Conservation (phyloP, 2,329 filamentous ascomycete genomes). For the Exophiala sp. region DNA sequence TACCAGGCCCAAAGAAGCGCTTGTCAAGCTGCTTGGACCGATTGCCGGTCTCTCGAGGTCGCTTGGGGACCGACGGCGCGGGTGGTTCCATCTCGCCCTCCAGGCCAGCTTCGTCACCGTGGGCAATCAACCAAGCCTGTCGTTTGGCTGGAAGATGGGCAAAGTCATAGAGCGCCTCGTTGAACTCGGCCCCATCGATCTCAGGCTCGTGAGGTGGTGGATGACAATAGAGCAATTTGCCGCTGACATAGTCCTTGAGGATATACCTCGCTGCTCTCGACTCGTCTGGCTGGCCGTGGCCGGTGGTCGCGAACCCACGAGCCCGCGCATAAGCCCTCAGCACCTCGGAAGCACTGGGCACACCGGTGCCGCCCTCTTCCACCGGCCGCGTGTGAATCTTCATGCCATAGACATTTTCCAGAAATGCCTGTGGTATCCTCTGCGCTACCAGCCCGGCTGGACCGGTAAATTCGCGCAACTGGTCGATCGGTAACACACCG, state of each 20-base stretch:
- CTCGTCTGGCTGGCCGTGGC: slow-evolving; percentile 80
- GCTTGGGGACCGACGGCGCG: slow-evolving; percentile 27
- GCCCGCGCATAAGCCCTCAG: slow-evolving; percentile 81
- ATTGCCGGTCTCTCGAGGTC: slow-evolving; percentile 43
- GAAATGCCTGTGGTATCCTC: slow-evolving; percentile 77
- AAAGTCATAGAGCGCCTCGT: slow-evolving; percentile 79
- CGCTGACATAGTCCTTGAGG: slow-evolving; percentile 95
- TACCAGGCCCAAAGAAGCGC: slow-evolving; percentile 72
- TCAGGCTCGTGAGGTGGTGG: slow-evolving; percentile 65
- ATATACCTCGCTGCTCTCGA: slow-evolving; percentile 83
- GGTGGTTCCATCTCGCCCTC: slow-evolving; percentile 31
- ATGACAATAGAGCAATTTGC: slow-evolving; percentile 86
- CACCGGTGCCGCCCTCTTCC: slow-evolving; percentile 88
- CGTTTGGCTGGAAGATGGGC: slow-evolving; percentile 76
- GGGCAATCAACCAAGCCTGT: slow-evolving; percentile 54
- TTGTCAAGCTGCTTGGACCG: slow-evolving; percentile 78
- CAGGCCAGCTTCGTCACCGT: slow-evolving; percentile 36
- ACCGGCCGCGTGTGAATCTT: slow-evolving; percentile 71
- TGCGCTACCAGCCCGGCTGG: slow-evolving; percentile 76
- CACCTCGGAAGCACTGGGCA: slow-evolving; percentile 77
- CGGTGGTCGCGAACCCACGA: slow-evolving; percentile 82
- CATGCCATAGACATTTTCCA: slow-evolving; percentile 92
- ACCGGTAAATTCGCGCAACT: slow-evolving; percentile 86
- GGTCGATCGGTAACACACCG: slow-evolving; percentile 91
- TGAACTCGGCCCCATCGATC: slow-evolving; percentile 71